Conservation (phyloP, 352 stramenopile genomes). For the Pythium utonaiense region DNA sequence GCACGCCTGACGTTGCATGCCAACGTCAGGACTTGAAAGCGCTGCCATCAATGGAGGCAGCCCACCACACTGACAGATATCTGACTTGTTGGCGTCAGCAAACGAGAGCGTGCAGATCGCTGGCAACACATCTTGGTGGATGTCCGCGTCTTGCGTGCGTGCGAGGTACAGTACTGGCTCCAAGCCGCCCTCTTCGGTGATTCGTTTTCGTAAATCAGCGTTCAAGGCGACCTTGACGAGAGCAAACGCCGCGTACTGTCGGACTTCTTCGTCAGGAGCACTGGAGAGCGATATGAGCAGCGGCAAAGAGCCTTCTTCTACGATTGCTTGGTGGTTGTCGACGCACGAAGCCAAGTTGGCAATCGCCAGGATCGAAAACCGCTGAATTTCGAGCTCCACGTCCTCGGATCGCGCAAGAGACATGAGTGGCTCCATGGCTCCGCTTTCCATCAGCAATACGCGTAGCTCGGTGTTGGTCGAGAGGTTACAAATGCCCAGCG, state of each 20-base stretch:
- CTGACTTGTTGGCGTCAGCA: constrained; percentile 91
- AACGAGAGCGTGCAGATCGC: constrained; percentile 92
- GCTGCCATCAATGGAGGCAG: constrained; percentile 86
- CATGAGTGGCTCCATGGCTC: constrained; percentile 94
- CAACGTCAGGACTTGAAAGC: constrained; percentile 59
- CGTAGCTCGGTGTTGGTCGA: constrained; percentile 89
- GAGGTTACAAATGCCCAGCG: constrained; percentile 94
- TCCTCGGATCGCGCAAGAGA: constrained; percentile 92
- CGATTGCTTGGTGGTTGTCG: constrained; percentile 92
- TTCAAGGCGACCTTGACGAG: constrained; percentile 96
- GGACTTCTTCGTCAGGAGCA: constrained; percentile 91
- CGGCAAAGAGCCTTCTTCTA: constrained; percentile 92
- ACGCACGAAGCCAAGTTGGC: constrained; percentile 94
- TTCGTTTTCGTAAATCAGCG: constrained; percentile 89
- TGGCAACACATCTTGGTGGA: constrained; percentile 90
- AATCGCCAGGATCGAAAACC: constrained; percentile 91
- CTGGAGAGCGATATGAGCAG: constrained; percentile 95
- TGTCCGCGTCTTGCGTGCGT: constrained; percentile 88
- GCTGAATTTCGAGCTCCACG: constrained; percentile 94
- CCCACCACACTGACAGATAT: constrained; percentile 93
- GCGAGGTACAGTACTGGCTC: constrained; percentile 96
- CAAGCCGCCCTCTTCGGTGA: constrained; percentile 94
- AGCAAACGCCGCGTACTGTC: constrained; percentile 94
- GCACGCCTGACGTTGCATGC: constrained; percentile 90
- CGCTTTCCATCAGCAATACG: constrained; percentile 90